phyloP scores from a whole-genome alignment of 441 rosid genomes.

The Metrosideros polymorpha region DNA sequence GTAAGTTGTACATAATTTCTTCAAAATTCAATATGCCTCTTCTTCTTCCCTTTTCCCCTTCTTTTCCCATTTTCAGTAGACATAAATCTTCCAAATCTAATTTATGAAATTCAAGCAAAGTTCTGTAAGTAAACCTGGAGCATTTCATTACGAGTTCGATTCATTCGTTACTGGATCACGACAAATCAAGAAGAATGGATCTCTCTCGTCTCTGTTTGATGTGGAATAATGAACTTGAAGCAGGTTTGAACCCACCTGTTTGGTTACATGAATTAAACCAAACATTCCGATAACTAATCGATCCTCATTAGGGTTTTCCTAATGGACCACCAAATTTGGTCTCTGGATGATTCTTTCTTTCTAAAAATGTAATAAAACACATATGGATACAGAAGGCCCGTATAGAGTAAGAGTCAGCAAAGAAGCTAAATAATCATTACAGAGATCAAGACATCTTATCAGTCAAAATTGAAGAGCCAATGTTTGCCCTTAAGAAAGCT shows the following conservation, averaged over 20 bases:
- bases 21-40: too few species aligned
- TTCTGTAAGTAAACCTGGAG: not conserved
- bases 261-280: not conserved
- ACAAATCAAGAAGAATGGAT: not conserved
- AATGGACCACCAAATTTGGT: not conserved
- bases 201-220: not conserved
- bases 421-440: not conserved
- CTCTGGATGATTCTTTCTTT: not conserved
- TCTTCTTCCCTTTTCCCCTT: too few species aligned
- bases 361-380: not conserved
- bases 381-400: not conserved
- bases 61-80: not conserved
- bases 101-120: not conserved
- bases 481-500: conserved; percentile 25
- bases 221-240: not conserved
- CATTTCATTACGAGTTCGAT: not conserved
- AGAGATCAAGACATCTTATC: not conserved
- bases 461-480: conserved; percentile 15
- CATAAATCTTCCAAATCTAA: not conserved
- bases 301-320: not conserved
- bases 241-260: not conserved
- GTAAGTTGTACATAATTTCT: too few species aligned
- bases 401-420: not conserved
- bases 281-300: not conserved
- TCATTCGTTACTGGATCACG: not conserved